phyloP scores from a whole-genome alignment of 768 basidiomycete species.

The Collybia nuda region DNA sequence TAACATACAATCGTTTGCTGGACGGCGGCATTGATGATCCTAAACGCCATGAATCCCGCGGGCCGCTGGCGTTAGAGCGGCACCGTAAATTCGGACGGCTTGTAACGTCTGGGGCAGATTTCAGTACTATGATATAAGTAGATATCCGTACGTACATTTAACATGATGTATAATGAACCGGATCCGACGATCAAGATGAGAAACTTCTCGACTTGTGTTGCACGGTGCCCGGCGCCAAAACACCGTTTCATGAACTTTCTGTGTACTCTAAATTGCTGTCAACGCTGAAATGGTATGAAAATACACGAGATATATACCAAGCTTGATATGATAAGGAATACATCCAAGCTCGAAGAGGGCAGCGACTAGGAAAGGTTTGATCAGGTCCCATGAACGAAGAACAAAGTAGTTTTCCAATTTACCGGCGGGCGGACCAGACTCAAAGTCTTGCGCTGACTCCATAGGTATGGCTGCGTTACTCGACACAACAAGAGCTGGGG shows the following conservation, averaged over 20 bases:
- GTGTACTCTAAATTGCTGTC: constrained; percentile 14
- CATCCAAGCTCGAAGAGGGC: constrained; percentile 28
- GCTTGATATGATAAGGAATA: constrained; percentile 23
- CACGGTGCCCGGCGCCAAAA: constrained; percentile 20
- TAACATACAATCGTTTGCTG: constrained; percentile 24
- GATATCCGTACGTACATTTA: constrained; percentile 19
- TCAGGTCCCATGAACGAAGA: background rate
- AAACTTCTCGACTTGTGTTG: constrained; percentile 25
- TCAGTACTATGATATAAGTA: background rate
- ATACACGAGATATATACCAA: constrained; percentile 13
- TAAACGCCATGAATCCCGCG: constrained; percentile 20
- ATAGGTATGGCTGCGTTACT: constrained; percentile 11
- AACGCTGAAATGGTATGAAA: background rate
- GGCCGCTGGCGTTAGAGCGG: constrained; percentile 17
- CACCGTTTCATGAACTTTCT: constrained; percentile 21
- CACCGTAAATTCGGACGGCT: constrained; percentile 27
- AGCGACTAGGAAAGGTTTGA: constrained; percentile 13
- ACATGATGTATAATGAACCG: constrained; percentile 23
- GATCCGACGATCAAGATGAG: constrained; percentile 26
- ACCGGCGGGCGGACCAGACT: constrained; percentile 25
- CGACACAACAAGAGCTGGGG: constrained; percentile 6
- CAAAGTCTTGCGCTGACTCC: constrained; percentile 14
- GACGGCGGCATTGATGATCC: constrained; percentile 26
- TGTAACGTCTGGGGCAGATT: constrained; percentile 20
- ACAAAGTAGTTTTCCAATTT: background rate